These are phyloP conservation scores for Fusarium pseudonygamai DNA, from an alignment of 2,329 filamentous ascomycete genomes.

Conservation along the genomic window DNA sequence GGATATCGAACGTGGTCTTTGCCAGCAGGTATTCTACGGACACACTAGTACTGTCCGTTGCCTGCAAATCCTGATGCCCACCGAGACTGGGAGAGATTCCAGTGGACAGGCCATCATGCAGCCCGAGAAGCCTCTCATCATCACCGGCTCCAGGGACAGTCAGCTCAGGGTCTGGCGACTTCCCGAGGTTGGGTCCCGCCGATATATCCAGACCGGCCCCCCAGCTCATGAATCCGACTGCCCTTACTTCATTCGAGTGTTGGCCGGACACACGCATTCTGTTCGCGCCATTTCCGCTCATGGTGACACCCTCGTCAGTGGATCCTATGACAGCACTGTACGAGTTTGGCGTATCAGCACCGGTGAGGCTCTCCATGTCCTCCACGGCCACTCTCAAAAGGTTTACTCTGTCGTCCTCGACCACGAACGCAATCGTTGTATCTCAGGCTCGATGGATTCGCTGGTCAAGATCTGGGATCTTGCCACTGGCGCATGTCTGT, in stretches of 20 bases:
- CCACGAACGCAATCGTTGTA: constrained; percentile 90
- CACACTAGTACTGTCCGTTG: constrained; percentile 98
- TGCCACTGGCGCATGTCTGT: constrained; percentile 82
- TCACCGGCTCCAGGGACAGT: constrained; percentile 95
- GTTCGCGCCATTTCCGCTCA: constrained; percentile 96
- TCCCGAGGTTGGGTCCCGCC: constrained; percentile 79
- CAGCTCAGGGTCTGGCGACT: constrained; percentile 95
- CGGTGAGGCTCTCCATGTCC: constrained; percentile 83
- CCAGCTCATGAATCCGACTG: constrained; percentile 81
- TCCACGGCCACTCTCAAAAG: constrained; percentile 89
- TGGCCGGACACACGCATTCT: constrained; percentile 89
- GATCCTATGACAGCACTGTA: constrained; percentile 95
- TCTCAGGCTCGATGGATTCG: constrained; percentile 98
- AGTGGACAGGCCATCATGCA: constrained; percentile 85
- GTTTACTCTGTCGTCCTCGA: constrained; percentile 98
- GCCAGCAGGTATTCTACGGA: constrained; percentile 95
- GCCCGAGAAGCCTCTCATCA: constrained; percentile 94
- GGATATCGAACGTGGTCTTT: constrained; percentile 94
- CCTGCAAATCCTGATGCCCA: constrained; percentile 91
- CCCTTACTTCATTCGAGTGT: constrained; percentile 90
- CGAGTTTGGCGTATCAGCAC: constrained; percentile 98
- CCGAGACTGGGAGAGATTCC: constrained; percentile 74
- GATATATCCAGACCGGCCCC: constrained; percentile 82
- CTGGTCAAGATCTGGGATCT: constrained; percentile 98
- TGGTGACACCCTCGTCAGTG: constrained; percentile 94